These are phyloP conservation scores for Phytophthora fragariae DNA, from an alignment of 352 stramenopile genomes.

Conservation along the genomic window DNA sequence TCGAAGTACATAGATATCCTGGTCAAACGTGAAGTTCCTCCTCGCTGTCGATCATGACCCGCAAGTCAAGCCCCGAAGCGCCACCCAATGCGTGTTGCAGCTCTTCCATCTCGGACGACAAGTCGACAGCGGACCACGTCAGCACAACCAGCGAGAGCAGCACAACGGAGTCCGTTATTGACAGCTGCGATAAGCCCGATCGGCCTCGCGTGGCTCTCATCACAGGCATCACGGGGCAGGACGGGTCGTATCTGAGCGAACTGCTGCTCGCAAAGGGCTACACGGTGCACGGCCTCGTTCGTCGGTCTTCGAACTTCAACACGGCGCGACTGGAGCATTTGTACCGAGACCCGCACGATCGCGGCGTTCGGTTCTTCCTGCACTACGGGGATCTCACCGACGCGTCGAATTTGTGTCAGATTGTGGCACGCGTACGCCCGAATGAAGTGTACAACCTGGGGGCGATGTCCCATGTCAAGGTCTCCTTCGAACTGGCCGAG, in stretches of 20 bases:
- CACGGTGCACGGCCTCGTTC: conserved; percentile 95
- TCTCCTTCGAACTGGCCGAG: conserved; percentile 99
- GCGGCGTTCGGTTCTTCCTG: conserved; percentile 95
- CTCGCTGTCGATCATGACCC: conserved; percentile 11
- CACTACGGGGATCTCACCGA: conserved; percentile 99
- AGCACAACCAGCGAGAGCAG: conserved; percentile 33
- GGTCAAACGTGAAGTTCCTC: conserved; percentile 16
- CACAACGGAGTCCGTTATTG: background rate
- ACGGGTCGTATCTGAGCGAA: conserved; percentile 98
- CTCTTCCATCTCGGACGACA: conserved; percentile 3
- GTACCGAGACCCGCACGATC: conserved; percentile 96
- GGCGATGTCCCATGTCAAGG: conserved; percentile 99
- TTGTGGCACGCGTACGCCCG: conserved; percentile 95
- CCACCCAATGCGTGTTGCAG: background rate
- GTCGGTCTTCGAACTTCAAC: conserved; percentile 98
- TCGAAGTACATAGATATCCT: conserved; percentile 9
- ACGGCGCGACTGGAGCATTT: conserved; percentile 98
- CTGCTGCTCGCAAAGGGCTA: conserved; percentile 98
- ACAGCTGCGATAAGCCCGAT: conserved; percentile 13
- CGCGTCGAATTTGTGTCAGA: conserved; percentile 96
- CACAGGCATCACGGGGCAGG: conserved; percentile 99
- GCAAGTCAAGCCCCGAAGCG: conserved; percentile 1
- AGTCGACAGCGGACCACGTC: conserved; percentile 23
- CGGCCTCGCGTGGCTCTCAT: conserved; percentile 88
- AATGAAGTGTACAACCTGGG: conserved; percentile 99